Percentiles rank a stretch among this genome's conserved stretches.
Conservation (phyloP, 208 protist species). For the Histomonas meleagridis region DNA sequence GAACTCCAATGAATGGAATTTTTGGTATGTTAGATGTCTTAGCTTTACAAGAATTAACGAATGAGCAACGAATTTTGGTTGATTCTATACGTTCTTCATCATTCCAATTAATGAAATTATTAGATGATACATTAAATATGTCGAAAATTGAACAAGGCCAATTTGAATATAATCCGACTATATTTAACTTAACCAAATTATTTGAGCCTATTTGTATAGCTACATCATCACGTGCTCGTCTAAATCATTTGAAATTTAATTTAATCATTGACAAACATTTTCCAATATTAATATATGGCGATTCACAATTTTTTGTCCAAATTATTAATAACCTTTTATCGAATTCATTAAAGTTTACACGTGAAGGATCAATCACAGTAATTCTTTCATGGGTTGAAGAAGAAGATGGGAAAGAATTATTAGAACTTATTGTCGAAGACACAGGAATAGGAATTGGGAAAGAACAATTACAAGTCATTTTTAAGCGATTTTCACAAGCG, state of each 20-base stretch:
- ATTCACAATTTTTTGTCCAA: not conserved
- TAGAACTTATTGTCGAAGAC: not conserved
- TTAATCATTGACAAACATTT: not conserved
- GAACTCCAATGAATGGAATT: constrained; percentile 36
- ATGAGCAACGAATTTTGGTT: not conserved
- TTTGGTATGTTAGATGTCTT: not conserved
- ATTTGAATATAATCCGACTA: not conserved
- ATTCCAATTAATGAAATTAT: not conserved
- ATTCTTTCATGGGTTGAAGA: not conserved
- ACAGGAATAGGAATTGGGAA: not conserved
- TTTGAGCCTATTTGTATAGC: not conserved
- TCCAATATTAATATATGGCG: not conserved
- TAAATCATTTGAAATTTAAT: not conserved
- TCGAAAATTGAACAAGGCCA: constrained; percentile 21
- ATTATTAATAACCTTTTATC: not conserved
- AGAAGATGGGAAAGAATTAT: not conserved
- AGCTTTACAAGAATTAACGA: not conserved
- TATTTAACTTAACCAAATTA: not conserved
- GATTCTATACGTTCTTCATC: not conserved
- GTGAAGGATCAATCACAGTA: not conserved
- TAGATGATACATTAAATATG: constrained; percentile 18
- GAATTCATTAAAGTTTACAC: constrained; percentile 21
- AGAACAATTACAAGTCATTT: not conserved
- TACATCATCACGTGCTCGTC: not conserved
- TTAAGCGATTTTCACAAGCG: not conserved